A percentile compares a stretch with the other conserved stretches of the same genome.
phyloP scores from a whole-genome alignment of 192 early-diverging fungal genomes.

The Chytriomyces confervae region DNA sequence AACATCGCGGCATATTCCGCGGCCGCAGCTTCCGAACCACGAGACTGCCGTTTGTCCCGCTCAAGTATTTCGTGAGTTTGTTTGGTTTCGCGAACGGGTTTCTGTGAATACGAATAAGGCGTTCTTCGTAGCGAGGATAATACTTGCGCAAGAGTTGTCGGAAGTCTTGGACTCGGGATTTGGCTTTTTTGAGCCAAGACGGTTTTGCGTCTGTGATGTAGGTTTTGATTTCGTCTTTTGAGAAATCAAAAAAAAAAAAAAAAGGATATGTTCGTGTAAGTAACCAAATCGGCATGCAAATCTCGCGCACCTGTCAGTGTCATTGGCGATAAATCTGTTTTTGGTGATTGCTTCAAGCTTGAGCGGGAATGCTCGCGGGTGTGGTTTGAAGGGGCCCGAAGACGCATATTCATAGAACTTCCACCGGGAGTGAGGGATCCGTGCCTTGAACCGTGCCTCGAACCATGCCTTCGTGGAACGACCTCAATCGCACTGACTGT shows the following conservation, averaged over 20 bases:
- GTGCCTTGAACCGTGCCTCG: too few species aligned
- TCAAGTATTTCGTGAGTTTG: slow-evolving; percentile 31
- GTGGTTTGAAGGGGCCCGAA: too few species aligned
- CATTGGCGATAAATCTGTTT: too few species aligned
- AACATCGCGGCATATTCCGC: slow-evolving; percentile 35
- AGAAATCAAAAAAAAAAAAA: background rate
- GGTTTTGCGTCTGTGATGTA: slow-evolving; percentile 45
- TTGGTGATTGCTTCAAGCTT: too few species aligned
- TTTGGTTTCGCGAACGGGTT: slow-evolving; percentile 26
- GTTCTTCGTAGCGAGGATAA: slow-evolving; percentile 28
- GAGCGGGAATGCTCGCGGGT: too few species aligned
- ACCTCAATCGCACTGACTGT: too few species aligned
- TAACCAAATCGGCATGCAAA: background rate
- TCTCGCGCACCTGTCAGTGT: too few species aligned
- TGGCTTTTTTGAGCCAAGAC: slow-evolving; percentile 43
- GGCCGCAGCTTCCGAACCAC: slow-evolving; percentile 1
- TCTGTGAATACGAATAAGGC: slow-evolving; percentile 36
- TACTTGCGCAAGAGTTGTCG: slow-evolving; percentile 14
- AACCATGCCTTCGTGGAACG: too few species aligned
- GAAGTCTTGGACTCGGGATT: slow-evolving; percentile 34
- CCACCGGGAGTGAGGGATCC: too few species aligned
- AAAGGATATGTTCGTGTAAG: background rate
- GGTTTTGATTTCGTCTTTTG: slow-evolving; percentile 34
- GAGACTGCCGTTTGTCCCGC: slow-evolving; percentile 25
- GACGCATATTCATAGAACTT: too few species aligned